Evolutionary conservation across 768 basidiomycete species (phyloP), one percentile per base, ranked within the genome.

Genomic region (Dacryopinax primogenitus): DNA sequence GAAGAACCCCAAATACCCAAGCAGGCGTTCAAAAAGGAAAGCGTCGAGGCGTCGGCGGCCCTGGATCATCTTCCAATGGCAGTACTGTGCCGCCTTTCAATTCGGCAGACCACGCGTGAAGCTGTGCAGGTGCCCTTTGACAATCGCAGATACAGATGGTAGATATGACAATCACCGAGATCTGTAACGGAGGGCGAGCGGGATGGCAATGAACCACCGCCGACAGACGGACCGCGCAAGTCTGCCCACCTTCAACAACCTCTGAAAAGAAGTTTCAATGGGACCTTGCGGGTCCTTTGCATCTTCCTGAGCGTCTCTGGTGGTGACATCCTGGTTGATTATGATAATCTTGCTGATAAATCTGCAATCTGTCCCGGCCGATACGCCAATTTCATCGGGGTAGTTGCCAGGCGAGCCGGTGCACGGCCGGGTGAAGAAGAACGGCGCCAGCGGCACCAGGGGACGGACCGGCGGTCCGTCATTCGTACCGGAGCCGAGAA

Each of bases 401-500:
- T 37, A 37, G 36, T 37, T 37, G 36, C 36, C 11, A 44, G 4
- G 41, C 23, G 41, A 44, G 41, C 41, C 16, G 41, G 41, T 44
- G 41, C 6, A 3, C 18, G 41, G 41, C 18, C 41, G 41, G 41
- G 7, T 44, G 7, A 44, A 7, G 41, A 3, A n/a, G n/a, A n/a
- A n/a, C n/a, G 41, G 18, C 41, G 18, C 41, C 4, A 44, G 23
- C 41, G 41, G 7, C 7, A 4, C 41, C 41, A 23, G 23, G 41
- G 23, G 51, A 58, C 51, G 51, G 51, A 30, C 51, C 51, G 51
- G 51, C 51, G 51, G 51, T 28, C 51, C 51, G 51, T 23, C 51
- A 58, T 28, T 28, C 51, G 51, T 30, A 21, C 51, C 51, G 51
- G 51, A 30, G 18, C 51, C 51, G 51, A 6, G 3, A 3, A 6